Evolutionary conservation across 2,329 filamentous ascomycete genomes (phyloP).

Genomic region (Aspergillus sergii): DNA sequence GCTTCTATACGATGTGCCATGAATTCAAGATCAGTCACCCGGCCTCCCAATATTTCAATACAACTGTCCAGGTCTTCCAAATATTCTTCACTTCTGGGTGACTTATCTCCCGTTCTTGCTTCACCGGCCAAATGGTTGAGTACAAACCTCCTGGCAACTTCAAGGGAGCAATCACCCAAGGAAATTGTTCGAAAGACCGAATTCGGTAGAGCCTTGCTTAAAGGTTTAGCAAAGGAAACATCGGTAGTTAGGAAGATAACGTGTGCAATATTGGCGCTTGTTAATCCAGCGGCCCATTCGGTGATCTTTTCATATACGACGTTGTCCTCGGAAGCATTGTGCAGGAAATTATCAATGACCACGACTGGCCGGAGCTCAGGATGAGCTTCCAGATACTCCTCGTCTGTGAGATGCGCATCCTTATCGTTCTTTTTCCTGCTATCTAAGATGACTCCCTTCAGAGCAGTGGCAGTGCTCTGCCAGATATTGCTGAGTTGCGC

Average conservation of each 20-base stretch:
- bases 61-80: constrained; percentile 76
- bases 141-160: constrained; percentile 89
- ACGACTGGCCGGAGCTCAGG: constrained; percentile 81
- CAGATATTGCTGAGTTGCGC: constrained; percentile 87
- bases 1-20: constrained; percentile 86
- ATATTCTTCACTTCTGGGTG: constrained; percentile 50
- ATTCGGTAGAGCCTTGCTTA: constrained; percentile 85
- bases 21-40: constrained; percentile 93
- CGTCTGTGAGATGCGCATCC: constrained; percentile 72
- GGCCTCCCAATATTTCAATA: constrained; percentile 81
- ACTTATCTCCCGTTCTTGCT: constrained; percentile 39
- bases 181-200: constrained; percentile 85
- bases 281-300: constrained; percentile 86
- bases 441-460: constrained; percentile 76
- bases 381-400: constrained; percentile 87
- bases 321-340: constrained; percentile 69
- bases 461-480: constrained; percentile 76
- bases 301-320: constrained; percentile 76
- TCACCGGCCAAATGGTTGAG: constrained; percentile 70
- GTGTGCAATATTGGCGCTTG: constrained; percentile 86
- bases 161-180: constrained; percentile 81
- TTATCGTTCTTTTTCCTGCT: constrained; percentile 71
- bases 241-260: constrained; percentile 94
- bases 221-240: constrained; percentile 81
- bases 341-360: constrained; percentile 88